Evolutionary conservation across 345 rosid genomes (phyloP), one percentile per base, ranked within the genome.

Genomic region (Sonneratia caseolaris): DNA sequence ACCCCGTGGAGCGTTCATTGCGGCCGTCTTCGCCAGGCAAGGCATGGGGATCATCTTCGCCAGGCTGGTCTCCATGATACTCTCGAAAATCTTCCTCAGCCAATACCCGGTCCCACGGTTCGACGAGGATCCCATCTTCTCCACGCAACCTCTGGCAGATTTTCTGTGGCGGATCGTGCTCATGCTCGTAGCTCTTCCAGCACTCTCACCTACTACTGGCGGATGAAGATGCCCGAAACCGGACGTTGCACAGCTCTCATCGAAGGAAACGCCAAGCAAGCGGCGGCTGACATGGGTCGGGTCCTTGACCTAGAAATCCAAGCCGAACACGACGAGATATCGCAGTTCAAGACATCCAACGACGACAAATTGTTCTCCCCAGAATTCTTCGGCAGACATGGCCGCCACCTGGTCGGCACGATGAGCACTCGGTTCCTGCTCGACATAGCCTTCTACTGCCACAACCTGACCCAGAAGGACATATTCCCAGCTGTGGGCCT

Each of bases 1-100:
- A 84, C 86, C 86, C 22, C 84, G 89, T 0, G 88, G 92, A 4
- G 79, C 82, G 4, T 87, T 87, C 64, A 84, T 87, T 10, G 86
- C 91, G 0, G 87, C 91, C 0, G 91, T 87, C 38, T 85, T 87
- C 37, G 91, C 91, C 0, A 87, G 85, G 92, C 89, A 87, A 66
- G 89, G 89, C 0, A 81, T 84, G 11, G 89, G 89, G 27, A 83
- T 85, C 15, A 73, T 87, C 15, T 84, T 87, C 61, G 88, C 89
- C 0, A 88, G 88, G 0, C 64, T 83, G 0, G 85, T 87, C 32
- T 75, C 89, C 0, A 81, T 81, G 82, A 59, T 70, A 56, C 45
- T 85, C 5, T 83, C 92, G 0, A 32, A 14, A 13, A 16, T 81
- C 4, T 87, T 87, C 71, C 81, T 81, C 15, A 0, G 2, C 7